Evolutionary conservation across 257 asterid genomes (phyloP).

Genomic region (Petunia secreta): DNA sequence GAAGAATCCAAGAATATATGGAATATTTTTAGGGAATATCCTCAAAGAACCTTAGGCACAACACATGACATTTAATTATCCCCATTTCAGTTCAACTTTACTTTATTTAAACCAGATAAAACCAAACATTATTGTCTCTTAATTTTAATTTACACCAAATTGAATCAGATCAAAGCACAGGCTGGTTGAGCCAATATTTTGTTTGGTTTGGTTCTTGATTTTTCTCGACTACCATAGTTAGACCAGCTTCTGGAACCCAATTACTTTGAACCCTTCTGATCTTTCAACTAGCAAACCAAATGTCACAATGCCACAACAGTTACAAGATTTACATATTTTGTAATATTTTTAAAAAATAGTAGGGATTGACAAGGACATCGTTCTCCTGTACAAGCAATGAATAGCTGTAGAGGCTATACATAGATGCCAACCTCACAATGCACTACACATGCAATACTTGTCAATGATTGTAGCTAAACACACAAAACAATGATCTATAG

Average conservation of each 20-base stretch:
- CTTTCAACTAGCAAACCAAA: background rate
- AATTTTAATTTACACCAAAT: background rate
- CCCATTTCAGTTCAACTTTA: background rate
- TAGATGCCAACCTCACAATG: background rate
- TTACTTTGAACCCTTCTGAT: background rate
- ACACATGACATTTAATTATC: background rate
- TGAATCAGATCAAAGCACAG: background rate
- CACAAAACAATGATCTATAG: background rate
- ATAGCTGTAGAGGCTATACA: background rate
- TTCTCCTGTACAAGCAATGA: background rate
- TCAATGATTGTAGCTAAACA: background rate
- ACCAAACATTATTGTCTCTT: background rate
- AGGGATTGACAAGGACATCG: background rate
- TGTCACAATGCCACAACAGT: background rate
- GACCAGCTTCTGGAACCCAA: too few relatives aligned
- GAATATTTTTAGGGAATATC: background rate
- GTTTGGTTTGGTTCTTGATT: background rate
- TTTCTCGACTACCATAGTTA: background rate
- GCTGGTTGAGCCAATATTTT: background rate
- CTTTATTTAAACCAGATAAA: background rate
- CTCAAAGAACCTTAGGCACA: background rate
- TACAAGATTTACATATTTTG: background rate
- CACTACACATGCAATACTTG: background rate
- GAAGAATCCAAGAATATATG: background rate
- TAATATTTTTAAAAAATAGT: background rate